Conservation (phyloP, 179 eudicot species). For the Patellifolia procumbens region DNA sequence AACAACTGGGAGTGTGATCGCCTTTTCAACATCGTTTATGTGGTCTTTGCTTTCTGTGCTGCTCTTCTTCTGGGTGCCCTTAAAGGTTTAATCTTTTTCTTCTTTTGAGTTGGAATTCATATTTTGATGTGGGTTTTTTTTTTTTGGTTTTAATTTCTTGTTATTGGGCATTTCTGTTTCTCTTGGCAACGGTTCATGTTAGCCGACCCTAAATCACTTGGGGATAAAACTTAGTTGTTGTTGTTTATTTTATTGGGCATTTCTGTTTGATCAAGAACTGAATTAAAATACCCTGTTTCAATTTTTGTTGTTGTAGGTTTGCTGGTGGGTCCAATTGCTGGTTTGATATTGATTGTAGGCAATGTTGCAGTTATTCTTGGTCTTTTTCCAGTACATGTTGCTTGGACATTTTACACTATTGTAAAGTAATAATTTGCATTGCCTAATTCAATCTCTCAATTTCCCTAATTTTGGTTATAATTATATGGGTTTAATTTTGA, state of each 20-base stretch:
- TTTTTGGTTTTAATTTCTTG: not conserved
- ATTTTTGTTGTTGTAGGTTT: constrained; percentile 51
- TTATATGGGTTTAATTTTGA: constrained; percentile 11
- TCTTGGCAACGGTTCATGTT: no score
- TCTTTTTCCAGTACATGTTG: constrained; percentile 82
- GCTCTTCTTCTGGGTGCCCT: constrained; percentile 75
- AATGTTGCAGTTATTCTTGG: constrained; percentile 76
- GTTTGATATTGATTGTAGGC: constrained; percentile 66
- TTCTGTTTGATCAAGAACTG: not conserved
- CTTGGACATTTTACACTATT: constrained; percentile 75
- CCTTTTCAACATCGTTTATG: constrained; percentile 54
- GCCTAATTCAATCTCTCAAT: not conserved
- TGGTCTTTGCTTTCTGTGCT: constrained; percentile 65
- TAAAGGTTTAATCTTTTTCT: constrained; percentile 49
- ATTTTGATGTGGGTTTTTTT: constrained; percentile 4
- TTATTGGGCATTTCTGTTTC: not conserved
- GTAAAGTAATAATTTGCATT: constrained; percentile 53
- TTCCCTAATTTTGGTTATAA: not conserved
- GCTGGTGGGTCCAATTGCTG: constrained; percentile 87
- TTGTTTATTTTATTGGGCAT: constrained; percentile 14
- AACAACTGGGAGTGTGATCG: constrained; percentile 27
- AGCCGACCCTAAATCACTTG: no score
- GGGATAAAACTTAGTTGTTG: no score
- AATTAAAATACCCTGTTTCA: not conserved
- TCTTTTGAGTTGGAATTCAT: not conserved